Evolutionary conservation across 1,284 basidiomycete genomes (phyloP).

Genomic region (Apiotrichum laibachii): DNA sequence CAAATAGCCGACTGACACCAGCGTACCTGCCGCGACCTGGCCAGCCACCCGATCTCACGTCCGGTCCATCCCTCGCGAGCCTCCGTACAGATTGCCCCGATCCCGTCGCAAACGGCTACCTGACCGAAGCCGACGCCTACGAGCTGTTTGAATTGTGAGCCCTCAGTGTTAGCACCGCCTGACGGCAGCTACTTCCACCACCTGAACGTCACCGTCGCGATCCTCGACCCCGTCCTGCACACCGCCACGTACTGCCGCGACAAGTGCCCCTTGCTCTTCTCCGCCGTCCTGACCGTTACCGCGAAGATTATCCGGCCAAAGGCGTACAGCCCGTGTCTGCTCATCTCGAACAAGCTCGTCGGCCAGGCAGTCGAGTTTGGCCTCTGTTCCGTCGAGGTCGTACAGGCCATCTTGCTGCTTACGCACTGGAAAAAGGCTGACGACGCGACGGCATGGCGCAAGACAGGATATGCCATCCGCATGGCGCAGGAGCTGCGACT

Average conservation of each 20-base stretch:
- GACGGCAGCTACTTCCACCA: constrained; percentile 35
- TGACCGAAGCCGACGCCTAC: constrained; percentile 32
- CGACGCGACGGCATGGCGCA: constrained; percentile 45
- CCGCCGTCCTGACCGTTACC: constrained; percentile 50
- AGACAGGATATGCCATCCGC: constrained; percentile 44
- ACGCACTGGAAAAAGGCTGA: constrained; percentile 51
- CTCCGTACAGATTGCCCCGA: constrained; percentile 27
- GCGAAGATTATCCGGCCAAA: constrained; percentile 47
- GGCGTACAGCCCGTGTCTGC: constrained; percentile 42
- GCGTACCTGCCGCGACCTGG: constrained; percentile 17
- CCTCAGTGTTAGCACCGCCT: not conserved
- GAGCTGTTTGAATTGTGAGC: constrained; percentile 44
- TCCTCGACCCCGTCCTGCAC: constrained; percentile 48
- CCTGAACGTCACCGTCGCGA: constrained; percentile 36
- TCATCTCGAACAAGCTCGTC: constrained; percentile 44
- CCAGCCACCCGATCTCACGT: constrained; percentile 1
- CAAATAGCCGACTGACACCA: constrained; percentile 1
- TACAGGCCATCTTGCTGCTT: constrained; percentile 48
- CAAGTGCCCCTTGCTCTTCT: constrained; percentile 49
- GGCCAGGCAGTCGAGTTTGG: constrained; percentile 49
- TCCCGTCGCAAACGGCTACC: constrained; percentile 38
- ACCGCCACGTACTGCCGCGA: constrained; percentile 43
- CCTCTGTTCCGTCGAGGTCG: constrained; percentile 46
- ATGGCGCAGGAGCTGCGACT: constrained; percentile 49
- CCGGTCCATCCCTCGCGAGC: not conserved